phyloP scores from a whole-genome alignment of 2,329 filamentous ascomycete species.

The Colletotrichum scovillei region DNA sequence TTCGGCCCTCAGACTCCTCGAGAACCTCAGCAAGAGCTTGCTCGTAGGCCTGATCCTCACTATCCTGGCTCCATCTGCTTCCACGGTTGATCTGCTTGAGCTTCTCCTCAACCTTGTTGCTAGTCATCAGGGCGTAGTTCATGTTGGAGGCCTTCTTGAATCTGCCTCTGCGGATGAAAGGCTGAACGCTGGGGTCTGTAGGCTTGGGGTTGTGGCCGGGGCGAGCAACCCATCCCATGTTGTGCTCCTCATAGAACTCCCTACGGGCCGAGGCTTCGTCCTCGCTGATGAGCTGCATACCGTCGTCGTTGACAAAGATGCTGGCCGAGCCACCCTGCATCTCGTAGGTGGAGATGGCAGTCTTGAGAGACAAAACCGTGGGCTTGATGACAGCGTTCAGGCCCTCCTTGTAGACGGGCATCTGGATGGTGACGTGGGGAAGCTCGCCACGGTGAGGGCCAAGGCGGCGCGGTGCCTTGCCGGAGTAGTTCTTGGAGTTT shows the following conservation, averaged over 20 bases:
- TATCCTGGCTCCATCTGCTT: conserved; percentile 50
- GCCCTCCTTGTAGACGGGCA: conserved; percentile 57
- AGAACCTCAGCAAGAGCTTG: conserved; percentile 57
- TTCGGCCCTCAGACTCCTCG: conserved; percentile 60
- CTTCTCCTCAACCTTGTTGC: conserved; percentile 66
- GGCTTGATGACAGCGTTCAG: conserved; percentile 57
- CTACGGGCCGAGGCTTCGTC: conserved; percentile 60
- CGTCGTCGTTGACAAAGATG: conserved; percentile 77
- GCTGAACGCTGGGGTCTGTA: conserved; percentile 56
- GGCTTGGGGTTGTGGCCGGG: conserved; percentile 64
- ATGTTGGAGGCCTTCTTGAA: conserved; percentile 77
- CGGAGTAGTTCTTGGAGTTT: conserved; percentile 59
- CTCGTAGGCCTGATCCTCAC: conserved; percentile 57
- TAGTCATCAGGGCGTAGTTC: conserved; percentile 71
- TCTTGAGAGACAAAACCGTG: conserved; percentile 59
- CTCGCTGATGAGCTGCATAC: conserved; percentile 69
- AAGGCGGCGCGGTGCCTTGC: conserved; percentile 46
- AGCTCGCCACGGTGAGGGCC: conserved; percentile 46
- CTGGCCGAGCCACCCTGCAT: conserved; percentile 72
- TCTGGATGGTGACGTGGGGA: conserved; percentile 57
- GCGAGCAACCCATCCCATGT: conserved; percentile 67
- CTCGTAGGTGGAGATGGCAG: conserved; percentile 62
- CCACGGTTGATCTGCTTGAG: conserved; percentile 52
- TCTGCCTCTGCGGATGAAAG: conserved; percentile 67
- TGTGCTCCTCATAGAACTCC: conserved; percentile 68